These are phyloP conservation scores for Annulohypoxylon moriforme DNA, from an alignment of 495 filamentous ascomycete species.

Conservation along the genomic window DNA sequence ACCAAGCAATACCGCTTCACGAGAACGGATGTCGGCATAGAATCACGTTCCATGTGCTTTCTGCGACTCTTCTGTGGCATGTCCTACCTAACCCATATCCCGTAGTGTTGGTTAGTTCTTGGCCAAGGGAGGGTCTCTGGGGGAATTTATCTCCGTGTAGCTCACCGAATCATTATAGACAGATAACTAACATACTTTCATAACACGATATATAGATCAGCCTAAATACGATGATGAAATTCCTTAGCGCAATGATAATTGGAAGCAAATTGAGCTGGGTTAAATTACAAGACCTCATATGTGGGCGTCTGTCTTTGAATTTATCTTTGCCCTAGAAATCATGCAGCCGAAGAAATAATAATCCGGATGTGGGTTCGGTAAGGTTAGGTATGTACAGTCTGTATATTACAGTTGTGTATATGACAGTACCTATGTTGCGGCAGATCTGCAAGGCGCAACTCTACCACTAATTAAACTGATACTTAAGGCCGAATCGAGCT, in stretches of 20 bases:
- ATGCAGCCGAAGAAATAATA: conserved; percentile 16
- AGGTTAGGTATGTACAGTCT: no score
- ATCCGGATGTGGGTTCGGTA: conserved; percentile 21
- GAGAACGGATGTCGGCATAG: conserved; percentile 31
- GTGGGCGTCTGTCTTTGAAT: not conserved
- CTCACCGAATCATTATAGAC: conserved; percentile 2
- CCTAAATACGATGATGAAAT: conserved; percentile 29
- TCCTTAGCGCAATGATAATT: conserved; percentile 13
- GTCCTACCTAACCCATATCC: conserved; percentile 40
- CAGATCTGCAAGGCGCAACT: not conserved
- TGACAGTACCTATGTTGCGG: conserved; percentile 2
- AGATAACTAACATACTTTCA: conserved; percentile 31
- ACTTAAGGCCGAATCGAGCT: not conserved
- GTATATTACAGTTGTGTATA: no score
- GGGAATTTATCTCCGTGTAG: conserved; percentile 29
- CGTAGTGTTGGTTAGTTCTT: conserved; percentile 18
- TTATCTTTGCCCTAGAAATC: not conserved
- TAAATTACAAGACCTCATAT: not conserved
- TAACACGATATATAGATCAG: conserved; percentile 32
- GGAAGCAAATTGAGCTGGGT: not conserved
- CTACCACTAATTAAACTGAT: not conserved
- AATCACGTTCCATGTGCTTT: conserved; percentile 29
- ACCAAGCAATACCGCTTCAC: conserved; percentile 20
- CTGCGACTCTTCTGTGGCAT: conserved; percentile 28
- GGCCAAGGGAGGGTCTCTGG: conserved; percentile 8